phyloP scores from a whole-genome alignment of 2,329 filamentous ascomycete genomes.

The Paraconiothyrium sp. region DNA sequence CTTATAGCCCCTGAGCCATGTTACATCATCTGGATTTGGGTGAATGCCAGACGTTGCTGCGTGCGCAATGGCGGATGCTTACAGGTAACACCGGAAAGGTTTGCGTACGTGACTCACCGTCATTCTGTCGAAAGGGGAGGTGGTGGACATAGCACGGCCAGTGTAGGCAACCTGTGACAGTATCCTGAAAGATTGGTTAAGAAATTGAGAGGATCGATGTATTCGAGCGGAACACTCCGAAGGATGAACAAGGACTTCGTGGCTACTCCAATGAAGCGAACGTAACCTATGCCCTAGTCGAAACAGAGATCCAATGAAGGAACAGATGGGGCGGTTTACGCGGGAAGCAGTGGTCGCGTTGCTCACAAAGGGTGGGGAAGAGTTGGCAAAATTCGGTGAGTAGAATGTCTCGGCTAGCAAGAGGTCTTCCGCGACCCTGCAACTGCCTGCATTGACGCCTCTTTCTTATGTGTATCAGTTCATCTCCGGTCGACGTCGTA shows the following conservation, averaged over 20 bases:
- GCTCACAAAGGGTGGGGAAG: conserved; percentile 27
- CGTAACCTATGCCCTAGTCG: conserved; percentile 20
- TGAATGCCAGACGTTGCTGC: not conserved
- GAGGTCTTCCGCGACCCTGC: conserved; percentile 23
- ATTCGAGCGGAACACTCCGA: conserved; percentile 19
- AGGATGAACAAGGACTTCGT: conserved; percentile 7
- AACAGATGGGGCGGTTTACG: conserved; percentile 22
- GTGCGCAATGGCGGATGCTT: not conserved
- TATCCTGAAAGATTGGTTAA: conserved; percentile 19
- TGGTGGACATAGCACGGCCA: conserved; percentile 1
- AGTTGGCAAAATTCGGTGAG: conserved; percentile 15
- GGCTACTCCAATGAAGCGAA: conserved; percentile 30
- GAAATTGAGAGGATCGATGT: conserved; percentile 26
- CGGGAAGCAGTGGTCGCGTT: conserved; percentile 29
- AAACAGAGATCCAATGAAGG: conserved; percentile 12
- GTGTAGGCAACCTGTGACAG: conserved; percentile 12
- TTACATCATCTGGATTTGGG: conserved; percentile 21
- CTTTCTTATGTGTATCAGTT: conserved; percentile 22
- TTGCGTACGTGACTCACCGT: conserved; percentile 44
- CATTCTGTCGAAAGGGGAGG: conserved; percentile 13
- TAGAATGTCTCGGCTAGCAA: conserved; percentile 16
- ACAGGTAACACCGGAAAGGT: conserved; percentile 1
- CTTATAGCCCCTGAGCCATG: conserved; percentile 27
- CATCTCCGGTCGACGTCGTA: conserved; percentile 18
- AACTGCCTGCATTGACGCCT: conserved; percentile 45